Base-by-base conservation (phyloP, 208 protist genomes). In the Trypanosoma lewisi region DNA sequence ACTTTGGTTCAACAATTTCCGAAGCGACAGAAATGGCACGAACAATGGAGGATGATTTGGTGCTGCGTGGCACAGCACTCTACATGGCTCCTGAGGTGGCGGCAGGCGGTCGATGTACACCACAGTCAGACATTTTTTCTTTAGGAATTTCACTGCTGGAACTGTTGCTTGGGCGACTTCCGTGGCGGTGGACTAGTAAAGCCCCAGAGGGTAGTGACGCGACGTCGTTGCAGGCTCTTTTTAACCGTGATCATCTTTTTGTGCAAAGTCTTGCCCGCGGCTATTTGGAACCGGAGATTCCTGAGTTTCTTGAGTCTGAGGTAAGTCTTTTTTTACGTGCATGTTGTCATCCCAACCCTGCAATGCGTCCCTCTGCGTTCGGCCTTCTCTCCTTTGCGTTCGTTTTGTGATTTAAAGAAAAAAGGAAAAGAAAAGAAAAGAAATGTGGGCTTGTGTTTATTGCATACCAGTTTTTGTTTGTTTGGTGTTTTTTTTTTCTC, bases 51-150 rank as follows among this genome's bases (percentile, higher is more conserved):
- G 81, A 86, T 54, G 74, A 82, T 34, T 67, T 81, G 27, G 58
- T 76, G 56, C 58, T 91, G 61, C 81, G 86, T 37, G 88, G 88
- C 23, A 94, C 85, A 28, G 79, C 80, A 17, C 71, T 86, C 34
- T 94, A 94, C 79, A 89, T 94, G 72, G 82, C 88, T 8, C 89
- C 89, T 6, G 89, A 95, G 62, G 85, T 87, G 27, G 83, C 85
- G 3, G 57, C 59, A 42, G 85, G 85, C 11, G 61, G 78, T 41
- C 69, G 69, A 16, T 78, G 75, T n/a, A 82, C 77, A 11, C 63
- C 76, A 0, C 69, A 74, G 63, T 93, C 85, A 0, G 89, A 95
- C 54, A 89, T 95, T 36, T 95, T 79, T 75, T 93, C 85, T 4
- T 67, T 95, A 4, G 89, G 86, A 12, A 74, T 91, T 25, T 86